phyloP scores from a whole-genome alignment of 2,329 filamentous ascomycete species.

The Sclerotinia minor region DNA sequence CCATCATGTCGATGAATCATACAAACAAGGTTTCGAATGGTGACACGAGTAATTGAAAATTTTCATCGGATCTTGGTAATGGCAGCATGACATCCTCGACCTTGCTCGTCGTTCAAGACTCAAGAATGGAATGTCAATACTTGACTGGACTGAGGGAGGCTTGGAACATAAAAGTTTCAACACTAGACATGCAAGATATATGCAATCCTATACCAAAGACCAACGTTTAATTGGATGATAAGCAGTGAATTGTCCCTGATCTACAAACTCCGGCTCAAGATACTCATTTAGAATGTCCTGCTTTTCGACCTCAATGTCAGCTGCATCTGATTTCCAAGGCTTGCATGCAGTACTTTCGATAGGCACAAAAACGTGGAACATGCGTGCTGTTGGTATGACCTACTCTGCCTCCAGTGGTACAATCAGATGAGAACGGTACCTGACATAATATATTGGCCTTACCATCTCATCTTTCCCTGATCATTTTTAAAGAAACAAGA shows the following conservation, averaged over 20 bases:
- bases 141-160: background rate
- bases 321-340: background rate
- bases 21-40: constrained; percentile 17
- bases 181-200: background rate
- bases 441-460: constrained; percentile 10
- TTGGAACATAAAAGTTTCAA: background rate
- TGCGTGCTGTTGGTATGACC: constrained; percentile 11
- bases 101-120: constrained; percentile 2
- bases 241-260: background rate
- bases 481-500: background rate
- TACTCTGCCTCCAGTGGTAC: constrained; percentile 5
- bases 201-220: constrained; percentile 4
- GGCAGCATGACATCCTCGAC: constrained; percentile 8
- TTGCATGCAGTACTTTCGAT: background rate
- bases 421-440: constrained; percentile 22
- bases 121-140: background rate
- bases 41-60: constrained; percentile 5
- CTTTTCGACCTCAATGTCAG: constrained; percentile 3
- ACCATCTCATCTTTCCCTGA: background rate
- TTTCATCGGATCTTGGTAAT: constrained; percentile 19
- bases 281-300: background rate
- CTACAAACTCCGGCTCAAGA: constrained; percentile 2
- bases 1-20: constrained; percentile 15
- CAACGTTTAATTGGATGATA: background rate
- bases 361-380: constrained; percentile 14